Conservation (phyloP, 306 rosid species). For the Cucurbita argyrosperma region DNA sequence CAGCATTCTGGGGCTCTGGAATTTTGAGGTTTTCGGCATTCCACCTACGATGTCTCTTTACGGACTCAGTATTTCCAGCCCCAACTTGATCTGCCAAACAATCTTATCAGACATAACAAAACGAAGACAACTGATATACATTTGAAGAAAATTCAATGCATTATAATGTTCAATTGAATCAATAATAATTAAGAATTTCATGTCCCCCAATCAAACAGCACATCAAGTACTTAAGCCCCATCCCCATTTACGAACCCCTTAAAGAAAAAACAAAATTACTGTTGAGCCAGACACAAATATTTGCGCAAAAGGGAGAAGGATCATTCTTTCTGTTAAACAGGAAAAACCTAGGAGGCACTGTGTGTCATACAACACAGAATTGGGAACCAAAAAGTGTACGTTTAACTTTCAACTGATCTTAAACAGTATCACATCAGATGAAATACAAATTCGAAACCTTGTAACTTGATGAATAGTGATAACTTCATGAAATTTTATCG, state of each 20-base stretch:
- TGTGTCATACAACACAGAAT: background rate
- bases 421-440: background rate
- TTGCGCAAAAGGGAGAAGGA: background rate
- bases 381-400: background rate
- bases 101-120: constrained; percentile 3
- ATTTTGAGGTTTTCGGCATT: constrained; percentile 46
- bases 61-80: constrained; percentile 55
- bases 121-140: background rate
- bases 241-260: background rate
- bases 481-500: background rate
- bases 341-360: background rate
- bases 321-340: background rate
- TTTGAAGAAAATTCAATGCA: background rate
- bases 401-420: background rate
- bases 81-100: constrained; percentile 36
- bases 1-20: constrained; percentile 39
- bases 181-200: background rate
- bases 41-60: constrained; percentile 93
- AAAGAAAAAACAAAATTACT: background rate
- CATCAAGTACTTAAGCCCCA: background rate
- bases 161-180: background rate
- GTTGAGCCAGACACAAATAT: background rate
- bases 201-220: background rate
- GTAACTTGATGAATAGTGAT: background rate
- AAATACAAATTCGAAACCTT: background rate